These are phyloP conservation scores for Golubevia pallescens DNA, from an alignment of 1,284 basidiomycete species.

Conservation along the genomic window DNA sequence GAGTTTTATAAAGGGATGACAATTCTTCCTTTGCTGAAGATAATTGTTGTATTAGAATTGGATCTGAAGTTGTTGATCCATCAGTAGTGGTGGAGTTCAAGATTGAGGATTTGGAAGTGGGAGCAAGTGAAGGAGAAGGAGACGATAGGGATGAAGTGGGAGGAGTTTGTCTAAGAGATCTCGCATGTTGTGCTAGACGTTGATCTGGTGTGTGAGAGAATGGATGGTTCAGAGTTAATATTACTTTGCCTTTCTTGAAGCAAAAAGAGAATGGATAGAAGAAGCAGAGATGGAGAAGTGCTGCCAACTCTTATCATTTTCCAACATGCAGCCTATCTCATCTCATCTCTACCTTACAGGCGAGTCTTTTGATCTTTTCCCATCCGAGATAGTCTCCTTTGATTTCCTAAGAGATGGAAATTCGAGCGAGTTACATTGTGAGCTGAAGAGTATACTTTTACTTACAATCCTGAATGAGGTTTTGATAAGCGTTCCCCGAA, in stretches of 20 bases:
- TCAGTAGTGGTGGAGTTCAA: no score
- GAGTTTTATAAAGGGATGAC: slow-evolving; percentile 91
- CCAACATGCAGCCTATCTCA: no score
- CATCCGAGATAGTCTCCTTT: no score
- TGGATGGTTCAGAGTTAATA: neutral
- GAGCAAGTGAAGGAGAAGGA: neutral
- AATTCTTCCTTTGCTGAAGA: slow-evolving; percentile 86
- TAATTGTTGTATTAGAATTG: slow-evolving; percentile 65
- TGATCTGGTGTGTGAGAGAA: slow-evolving; percentile 6
- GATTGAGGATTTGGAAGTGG: slow-evolving; percentile 1
- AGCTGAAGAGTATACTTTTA: no score
- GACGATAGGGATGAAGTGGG: neutral
- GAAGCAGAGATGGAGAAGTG: neutral
- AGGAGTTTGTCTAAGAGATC: slow-evolving; percentile 2
- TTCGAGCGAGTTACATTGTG: no score
- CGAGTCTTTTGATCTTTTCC: no score
- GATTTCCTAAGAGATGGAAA: no score
- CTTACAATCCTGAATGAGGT: slow-evolving; percentile 33
- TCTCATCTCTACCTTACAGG: no score
- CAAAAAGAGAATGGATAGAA: neutral
- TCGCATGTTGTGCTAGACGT: slow-evolving; percentile 8
- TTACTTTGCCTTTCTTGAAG: slow-evolving; percentile 16
- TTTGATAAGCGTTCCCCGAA: slow-evolving; percentile 37
- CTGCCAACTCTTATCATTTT: neutral
- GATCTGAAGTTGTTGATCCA: no score